These are phyloP conservation scores for Rosa lucieae DNA, from an alignment of 306 rosid species.

Conservation along the genomic window DNA sequence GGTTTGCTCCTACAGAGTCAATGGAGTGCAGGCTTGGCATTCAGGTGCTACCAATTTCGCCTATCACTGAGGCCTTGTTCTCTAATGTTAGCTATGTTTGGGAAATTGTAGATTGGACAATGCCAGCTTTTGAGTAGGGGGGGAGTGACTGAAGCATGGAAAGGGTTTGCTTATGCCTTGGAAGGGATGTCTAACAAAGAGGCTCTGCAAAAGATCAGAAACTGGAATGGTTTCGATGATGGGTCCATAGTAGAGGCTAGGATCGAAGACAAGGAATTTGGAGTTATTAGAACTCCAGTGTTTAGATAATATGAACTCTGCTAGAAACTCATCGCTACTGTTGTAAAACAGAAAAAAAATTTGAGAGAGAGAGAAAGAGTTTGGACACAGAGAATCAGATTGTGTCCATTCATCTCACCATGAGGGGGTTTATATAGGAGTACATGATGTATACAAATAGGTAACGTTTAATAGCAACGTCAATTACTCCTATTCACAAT, in stretches of 20 bases:
- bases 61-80: constrained; percentile 54
- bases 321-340: not conserved
- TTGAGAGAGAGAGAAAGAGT: too few species aligned
- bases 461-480: too few species aligned
- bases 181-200: constrained; percentile 45
- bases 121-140: constrained; percentile 48
- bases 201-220: constrained; percentile 40
- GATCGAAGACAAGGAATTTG: not conserved
- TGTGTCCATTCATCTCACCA: too few species aligned
- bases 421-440: too few species aligned
- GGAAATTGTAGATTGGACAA: constrained; percentile 65
- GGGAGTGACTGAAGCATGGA: constrained; percentile 69
- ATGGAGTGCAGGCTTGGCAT: constrained; percentile 61
- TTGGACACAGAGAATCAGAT: too few species aligned
- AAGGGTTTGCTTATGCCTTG: constrained; percentile 53
- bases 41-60: constrained; percentile 54
- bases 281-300: not conserved
- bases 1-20: constrained; percentile 68
- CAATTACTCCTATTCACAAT: too few species aligned
- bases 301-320: too few species aligned
- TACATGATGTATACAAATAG: too few species aligned
- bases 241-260: constrained; percentile 15
- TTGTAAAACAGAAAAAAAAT: too few species aligned
- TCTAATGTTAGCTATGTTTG: constrained; percentile 44
- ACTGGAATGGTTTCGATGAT: constrained; percentile 45